Percentiles rank a stretch among this genome's conserved stretches.
Conservation (phyloP, 441 rosid species). For the Eutrema salsugineum region DNA sequence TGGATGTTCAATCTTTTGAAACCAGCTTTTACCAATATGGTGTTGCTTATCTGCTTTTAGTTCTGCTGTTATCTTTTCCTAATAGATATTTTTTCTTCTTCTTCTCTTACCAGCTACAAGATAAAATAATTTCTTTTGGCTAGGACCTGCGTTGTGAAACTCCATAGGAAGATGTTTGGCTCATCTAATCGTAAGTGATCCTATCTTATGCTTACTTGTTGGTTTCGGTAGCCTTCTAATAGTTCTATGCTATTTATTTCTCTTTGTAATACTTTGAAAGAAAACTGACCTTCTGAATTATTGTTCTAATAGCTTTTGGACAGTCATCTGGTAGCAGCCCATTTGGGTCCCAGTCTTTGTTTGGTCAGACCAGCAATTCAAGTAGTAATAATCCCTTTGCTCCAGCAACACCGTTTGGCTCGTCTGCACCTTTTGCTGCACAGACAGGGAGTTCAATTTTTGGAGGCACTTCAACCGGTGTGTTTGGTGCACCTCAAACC, state of each 20-base stretch:
- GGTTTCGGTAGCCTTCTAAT: neutral
- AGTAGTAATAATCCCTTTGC: slow-evolving; percentile 76
- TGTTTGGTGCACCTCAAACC: slow-evolving; percentile 69
- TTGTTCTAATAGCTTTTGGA: slow-evolving; percentile 68
- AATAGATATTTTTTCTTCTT: neutral
- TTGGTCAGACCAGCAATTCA: slow-evolving; percentile 73
- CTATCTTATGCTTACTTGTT: neutral
- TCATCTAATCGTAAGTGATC: slow-evolving; percentile 46
- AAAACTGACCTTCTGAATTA: neutral
- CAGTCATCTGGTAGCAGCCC: slow-evolving; percentile 68
- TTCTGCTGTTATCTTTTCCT: neutral
- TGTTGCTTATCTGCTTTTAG: neutral
- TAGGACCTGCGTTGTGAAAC: slow-evolving; percentile 20
- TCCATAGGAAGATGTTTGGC: slow-evolving; percentile 52
- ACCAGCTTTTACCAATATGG: neutral
- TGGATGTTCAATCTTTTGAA: too few relatives aligned
- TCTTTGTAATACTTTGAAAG: neutral
- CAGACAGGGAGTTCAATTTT: slow-evolving; percentile 73
- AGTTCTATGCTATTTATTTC: neutral
- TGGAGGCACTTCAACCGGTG: slow-evolving; percentile 87
- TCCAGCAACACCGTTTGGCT: slow-evolving; percentile 72
- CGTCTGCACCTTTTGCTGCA: slow-evolving; percentile 63
- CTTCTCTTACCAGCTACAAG: neutral
- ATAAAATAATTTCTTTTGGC: neutral
- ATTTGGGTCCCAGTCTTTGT: slow-evolving; percentile 68